phyloP scores from a whole-genome alignment of 441 rosid genomes.

The Metrosideros polymorpha region DNA sequence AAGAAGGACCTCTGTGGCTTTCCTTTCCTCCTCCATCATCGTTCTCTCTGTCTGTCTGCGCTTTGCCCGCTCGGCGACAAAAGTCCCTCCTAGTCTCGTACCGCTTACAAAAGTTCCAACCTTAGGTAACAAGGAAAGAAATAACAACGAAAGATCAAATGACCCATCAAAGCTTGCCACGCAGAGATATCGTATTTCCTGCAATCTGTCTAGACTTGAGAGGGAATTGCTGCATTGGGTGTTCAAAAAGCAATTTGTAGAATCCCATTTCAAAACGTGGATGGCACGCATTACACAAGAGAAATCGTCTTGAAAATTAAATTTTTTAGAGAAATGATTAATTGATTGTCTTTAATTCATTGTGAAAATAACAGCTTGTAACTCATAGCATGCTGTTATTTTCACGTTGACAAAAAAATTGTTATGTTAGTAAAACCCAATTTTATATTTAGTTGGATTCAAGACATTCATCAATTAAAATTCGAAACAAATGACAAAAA shows the following conservation, averaged over 20 bases:
- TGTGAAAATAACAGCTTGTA: no score
- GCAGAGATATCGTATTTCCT: background rate
- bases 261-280: background rate
- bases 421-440: no score
- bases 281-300: background rate
- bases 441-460: no score
- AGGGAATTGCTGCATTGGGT: background rate
- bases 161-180: background rate
- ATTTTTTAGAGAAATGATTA: no score
- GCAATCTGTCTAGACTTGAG: background rate
- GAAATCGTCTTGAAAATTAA: rapidly evolving
- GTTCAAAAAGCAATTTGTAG: no score
- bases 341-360: no score
- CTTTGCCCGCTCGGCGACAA: background rate
- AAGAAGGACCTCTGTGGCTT: background rate
- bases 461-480: background rate
- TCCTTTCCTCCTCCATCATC: background rate
- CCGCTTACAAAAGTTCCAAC: background rate
- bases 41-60: background rate
- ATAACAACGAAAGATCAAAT: background rate
- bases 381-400: no score
- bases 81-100: no score
- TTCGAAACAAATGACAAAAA: rapidly evolving
- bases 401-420: no score
- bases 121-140: background rate